Conservation (phyloP, 805 yeast genomes). For the Torulaspora maleeae region DNA sequence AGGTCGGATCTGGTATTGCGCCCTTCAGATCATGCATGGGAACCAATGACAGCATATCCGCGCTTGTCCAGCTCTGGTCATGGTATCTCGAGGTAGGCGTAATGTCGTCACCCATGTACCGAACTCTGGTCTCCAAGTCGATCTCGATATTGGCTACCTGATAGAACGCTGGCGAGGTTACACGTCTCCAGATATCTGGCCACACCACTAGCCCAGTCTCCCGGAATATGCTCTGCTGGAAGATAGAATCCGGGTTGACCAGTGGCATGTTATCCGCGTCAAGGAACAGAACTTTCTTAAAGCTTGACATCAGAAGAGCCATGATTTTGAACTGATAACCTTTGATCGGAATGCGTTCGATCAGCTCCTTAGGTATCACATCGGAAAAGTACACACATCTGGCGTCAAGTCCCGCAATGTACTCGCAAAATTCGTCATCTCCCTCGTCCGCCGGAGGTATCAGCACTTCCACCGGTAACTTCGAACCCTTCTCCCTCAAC, state of each 20-base stretch:
- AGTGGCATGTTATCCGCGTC: conserved; percentile 71
- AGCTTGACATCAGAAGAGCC: conserved; percentile 69
- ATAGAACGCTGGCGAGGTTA: conserved; percentile 58
- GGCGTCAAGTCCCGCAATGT: conserved; percentile 63
- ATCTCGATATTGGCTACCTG: conserved; percentile 45
- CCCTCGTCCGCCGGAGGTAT: conserved; percentile 68
- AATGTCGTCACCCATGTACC: conserved; percentile 30
- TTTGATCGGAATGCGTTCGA: conserved; percentile 41
- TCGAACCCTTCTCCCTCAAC: conserved; percentile 60
- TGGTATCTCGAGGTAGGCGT: conserved; percentile 19
- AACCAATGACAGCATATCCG: conserved; percentile 27
- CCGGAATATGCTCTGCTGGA: conserved; percentile 42
- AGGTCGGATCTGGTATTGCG: conserved; percentile 59
- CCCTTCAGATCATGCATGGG: conserved; percentile 59
- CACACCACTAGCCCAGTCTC: conserved; percentile 55
- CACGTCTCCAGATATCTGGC: conserved; percentile 76
- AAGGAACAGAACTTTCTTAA: conserved; percentile 65
- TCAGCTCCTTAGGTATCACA: conserved; percentile 45
- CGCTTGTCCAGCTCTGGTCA: not conserved
- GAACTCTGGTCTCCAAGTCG: conserved; percentile 34
- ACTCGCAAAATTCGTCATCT: conserved; percentile 63
- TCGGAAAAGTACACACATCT: conserved; percentile 53
- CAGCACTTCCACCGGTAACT: conserved; percentile 75
- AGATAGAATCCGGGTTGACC: conserved; percentile 44
- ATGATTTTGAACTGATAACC: conserved; percentile 66